These are phyloP conservation scores for Xanthoconium separans DNA, from an alignment of 1,284 basidiomycete species.

Conservation along the genomic window DNA sequence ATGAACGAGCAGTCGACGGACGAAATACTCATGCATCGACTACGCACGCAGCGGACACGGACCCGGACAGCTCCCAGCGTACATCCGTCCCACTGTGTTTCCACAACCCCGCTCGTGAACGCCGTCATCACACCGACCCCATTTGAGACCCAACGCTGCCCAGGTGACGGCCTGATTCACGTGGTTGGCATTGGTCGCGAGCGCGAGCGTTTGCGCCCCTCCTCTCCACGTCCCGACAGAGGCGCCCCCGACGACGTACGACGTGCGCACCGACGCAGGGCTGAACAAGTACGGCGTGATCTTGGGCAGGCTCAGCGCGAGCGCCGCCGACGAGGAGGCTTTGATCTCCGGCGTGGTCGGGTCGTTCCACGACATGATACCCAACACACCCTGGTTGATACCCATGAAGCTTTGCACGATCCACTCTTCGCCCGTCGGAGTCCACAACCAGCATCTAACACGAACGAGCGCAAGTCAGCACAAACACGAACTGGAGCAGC, in stretches of 20 bases:
- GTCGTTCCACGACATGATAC: constrained; percentile 68
- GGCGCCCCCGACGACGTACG: constrained; percentile 32
- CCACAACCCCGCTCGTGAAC: constrained; percentile 21
- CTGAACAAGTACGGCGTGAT: constrained; percentile 42
- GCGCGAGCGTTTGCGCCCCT: constrained; percentile 34
- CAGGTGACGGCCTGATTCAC: constrained; percentile 25
- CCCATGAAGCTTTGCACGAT: constrained; percentile 61
- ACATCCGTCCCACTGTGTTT: constrained; percentile 7
- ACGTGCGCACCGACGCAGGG: constrained; percentile 28
- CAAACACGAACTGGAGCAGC: no score
- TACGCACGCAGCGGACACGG: constrained; percentile 23
- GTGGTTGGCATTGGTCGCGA: constrained; percentile 45
- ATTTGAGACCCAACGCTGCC: constrained; percentile 15
- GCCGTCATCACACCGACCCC: background rate
- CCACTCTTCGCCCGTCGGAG: constrained; percentile 68
- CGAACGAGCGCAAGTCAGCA: background rate
- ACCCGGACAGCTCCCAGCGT: constrained; percentile 23
- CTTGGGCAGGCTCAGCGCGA: constrained; percentile 45
- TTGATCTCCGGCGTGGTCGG: constrained; percentile 64
- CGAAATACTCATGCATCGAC: no score
- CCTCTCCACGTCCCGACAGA: constrained; percentile 42
- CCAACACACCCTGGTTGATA: constrained; percentile 69
- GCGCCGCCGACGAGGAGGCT: constrained; percentile 48
- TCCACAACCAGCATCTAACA: constrained; percentile 62
- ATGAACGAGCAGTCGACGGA: no score